phyloP scores from a whole-genome alignment of 768 basidiomycete species.

The Pleurotus salmoneostramineus region DNA sequence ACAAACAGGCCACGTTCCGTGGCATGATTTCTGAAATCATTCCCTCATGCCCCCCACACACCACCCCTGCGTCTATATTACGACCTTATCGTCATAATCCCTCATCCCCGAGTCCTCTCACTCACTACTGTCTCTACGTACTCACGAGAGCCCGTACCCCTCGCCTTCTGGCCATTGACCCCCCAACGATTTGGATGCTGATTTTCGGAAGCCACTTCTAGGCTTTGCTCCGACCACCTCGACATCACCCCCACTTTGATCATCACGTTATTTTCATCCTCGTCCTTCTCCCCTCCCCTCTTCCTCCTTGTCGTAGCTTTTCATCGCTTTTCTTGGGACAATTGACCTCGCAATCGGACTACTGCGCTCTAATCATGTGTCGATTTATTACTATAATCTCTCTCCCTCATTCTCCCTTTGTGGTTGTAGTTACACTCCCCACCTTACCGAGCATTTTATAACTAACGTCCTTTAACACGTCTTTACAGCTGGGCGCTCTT shows the following conservation, averaged over 20 bases:
- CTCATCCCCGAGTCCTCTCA: neutral
- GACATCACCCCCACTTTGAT: neutral
- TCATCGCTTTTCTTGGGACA: neutral
- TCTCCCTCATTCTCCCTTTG: neutral
- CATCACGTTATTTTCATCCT: neutral
- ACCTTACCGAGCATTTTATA: too few species aligned
- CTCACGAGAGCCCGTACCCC: neutral
- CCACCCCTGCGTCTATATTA: too few species aligned
- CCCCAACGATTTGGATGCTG: neutral
- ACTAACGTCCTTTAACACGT: too few species aligned
- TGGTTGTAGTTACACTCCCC: too few species aligned
- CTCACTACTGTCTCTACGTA: neutral
- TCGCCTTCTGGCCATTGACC: neutral
- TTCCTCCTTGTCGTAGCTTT: conserved; percentile 1
- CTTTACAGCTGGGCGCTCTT: too few species aligned
- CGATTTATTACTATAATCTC: neutral
- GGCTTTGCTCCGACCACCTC: too few species aligned
- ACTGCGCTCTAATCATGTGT: neutral
- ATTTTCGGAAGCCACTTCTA: too few species aligned
- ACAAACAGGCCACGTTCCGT: conserved; percentile 1
- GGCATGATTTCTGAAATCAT: conserved; percentile 4
- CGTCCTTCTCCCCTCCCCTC: neutral
- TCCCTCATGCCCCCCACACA: neutral
- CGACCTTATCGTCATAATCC: too few species aligned
- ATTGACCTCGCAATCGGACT: neutral